Conservation (phyloP, 129 eudicot genomes). For the Centaurea solstitialis region DNA sequence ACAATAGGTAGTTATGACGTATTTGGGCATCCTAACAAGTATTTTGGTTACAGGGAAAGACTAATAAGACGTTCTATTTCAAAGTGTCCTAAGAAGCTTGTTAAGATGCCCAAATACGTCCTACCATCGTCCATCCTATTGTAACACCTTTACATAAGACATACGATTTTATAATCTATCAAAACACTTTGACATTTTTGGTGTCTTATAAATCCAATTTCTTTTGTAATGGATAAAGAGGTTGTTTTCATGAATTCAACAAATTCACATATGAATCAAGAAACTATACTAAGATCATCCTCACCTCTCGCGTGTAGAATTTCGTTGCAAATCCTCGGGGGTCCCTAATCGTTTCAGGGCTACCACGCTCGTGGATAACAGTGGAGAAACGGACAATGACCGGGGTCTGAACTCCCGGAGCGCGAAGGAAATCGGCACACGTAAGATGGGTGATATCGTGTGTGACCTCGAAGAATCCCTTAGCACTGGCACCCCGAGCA, state of each 20-base stretch:
- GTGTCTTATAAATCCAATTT: background rate
- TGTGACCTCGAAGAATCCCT: conserved; percentile 77
- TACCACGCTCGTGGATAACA: conserved; percentile 76
- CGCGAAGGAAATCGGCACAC: conserved; percentile 73
- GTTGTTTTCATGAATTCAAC: background rate
- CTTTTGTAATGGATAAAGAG: background rate
- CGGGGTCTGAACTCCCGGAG: conserved; percentile 74
- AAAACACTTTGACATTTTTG: background rate
- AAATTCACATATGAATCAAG: background rate
- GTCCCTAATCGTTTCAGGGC: conserved; percentile 78
- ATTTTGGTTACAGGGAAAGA: too few relatives aligned
- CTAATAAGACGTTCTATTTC: too few relatives aligned
- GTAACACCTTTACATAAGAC: background rate
- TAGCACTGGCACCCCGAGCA: conserved; percentile 80
- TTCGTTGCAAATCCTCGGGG: conserved; percentile 74
- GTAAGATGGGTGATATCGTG: conserved; percentile 62
- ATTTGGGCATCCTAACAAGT: too few relatives aligned
- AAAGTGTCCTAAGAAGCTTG: too few relatives aligned
- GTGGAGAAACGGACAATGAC: conserved; percentile 81
- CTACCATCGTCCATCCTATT: background rate
- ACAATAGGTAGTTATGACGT: too few relatives aligned
- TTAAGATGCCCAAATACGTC: background rate
- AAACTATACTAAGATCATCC: background rate
- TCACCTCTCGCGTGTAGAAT: conserved; percentile 73
- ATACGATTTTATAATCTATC: background rate